phyloP scores from a whole-genome alignment of 768 basidiomycete species.

The Tricholoma terreum region DNA sequence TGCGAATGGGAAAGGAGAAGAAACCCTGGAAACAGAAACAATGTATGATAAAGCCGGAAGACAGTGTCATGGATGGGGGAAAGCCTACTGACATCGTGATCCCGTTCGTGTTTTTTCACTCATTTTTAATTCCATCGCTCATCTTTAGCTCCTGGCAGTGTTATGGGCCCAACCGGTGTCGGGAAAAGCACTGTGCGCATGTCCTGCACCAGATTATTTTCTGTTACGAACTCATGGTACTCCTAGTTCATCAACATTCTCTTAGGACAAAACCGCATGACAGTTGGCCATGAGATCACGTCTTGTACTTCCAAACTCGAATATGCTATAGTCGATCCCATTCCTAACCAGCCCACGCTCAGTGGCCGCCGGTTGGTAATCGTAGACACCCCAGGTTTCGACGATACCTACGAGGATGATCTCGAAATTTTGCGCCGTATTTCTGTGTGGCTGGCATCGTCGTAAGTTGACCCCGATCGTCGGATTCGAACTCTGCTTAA shows the following conservation, averaged over 20 bases:
- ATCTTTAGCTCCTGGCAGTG: conserved; percentile 5
- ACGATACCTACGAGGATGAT: conserved; percentile 14
- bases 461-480: conserved; percentile 9
- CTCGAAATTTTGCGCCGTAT: conserved; percentile 15
- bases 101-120: conserved; percentile 5
- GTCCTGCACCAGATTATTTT: background rate
- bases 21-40: too few species aligned
- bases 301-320: conserved; percentile 10
- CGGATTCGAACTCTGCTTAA: background rate
- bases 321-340: conserved; percentile 3
- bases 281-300: conserved; percentile 10
- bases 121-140: background rate
- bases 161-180: too few species aligned
- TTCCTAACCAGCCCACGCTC: background rate
- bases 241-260: conserved; percentile 7
- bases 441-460: conserved; percentile 13
- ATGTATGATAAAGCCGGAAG: too few species aligned
- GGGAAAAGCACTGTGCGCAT: conserved; percentile 18
- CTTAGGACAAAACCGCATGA: background rate
- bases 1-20: too few species aligned
- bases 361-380: conserved; percentile 11
- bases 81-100: conserved; percentile 10
- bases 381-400: conserved; percentile 23
- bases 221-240: background rate
- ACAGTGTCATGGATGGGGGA: too few species aligned